phyloP scores from a whole-genome alignment of 768 basidiomycete genomes.

The Dioszegia aurantiaca region DNA sequence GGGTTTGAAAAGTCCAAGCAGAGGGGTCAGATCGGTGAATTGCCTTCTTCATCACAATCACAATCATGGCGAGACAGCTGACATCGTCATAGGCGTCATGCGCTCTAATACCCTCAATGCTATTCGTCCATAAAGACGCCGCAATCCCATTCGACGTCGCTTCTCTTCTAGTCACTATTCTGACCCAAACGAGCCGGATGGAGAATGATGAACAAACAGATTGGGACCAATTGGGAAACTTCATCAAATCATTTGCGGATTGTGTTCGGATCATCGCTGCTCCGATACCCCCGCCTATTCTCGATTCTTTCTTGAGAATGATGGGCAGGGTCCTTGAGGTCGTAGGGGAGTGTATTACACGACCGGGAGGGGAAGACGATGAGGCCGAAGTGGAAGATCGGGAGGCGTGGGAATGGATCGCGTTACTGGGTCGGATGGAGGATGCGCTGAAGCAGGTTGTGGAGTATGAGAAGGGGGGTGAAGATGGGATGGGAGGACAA shows the following conservation, averaged over 20 bases:
- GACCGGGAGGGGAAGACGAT: background rate
- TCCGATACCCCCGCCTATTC: background rate
- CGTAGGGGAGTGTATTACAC: slow-evolving; percentile 3
- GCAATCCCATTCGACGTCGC: slow-evolving; percentile 2
- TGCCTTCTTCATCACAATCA: no score
- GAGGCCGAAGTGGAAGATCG: background rate
- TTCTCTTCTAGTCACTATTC: slow-evolving; percentile 2
- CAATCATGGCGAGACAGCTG: background rate
- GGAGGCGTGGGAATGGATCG: slow-evolving; percentile 6
- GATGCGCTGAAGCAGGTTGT: background rate
- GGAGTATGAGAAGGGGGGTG: background rate
- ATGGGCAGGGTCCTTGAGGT: background rate
- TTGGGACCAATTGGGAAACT: slow-evolving; percentile 6
- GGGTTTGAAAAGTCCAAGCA: slow-evolving; percentile 10
- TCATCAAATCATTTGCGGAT: slow-evolving; percentile 5
- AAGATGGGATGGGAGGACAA: background rate
- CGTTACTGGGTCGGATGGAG: background rate
- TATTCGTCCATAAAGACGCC: slow-evolving; percentile 3
- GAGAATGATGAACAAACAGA: slow-evolving; percentile 9
- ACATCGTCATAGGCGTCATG: slow-evolving; percentile 7
- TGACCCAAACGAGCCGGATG: slow-evolving; percentile 5
- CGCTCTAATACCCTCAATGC: slow-evolving; percentile 10
- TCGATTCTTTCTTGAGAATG: background rate
- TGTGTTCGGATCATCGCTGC: slow-evolving; percentile 4
- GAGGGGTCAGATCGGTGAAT: slow-evolving; percentile 7